phyloP scores from a whole-genome alignment of 495 filamentous ascomycete genomes.

The Hamigera avellanea region DNA sequence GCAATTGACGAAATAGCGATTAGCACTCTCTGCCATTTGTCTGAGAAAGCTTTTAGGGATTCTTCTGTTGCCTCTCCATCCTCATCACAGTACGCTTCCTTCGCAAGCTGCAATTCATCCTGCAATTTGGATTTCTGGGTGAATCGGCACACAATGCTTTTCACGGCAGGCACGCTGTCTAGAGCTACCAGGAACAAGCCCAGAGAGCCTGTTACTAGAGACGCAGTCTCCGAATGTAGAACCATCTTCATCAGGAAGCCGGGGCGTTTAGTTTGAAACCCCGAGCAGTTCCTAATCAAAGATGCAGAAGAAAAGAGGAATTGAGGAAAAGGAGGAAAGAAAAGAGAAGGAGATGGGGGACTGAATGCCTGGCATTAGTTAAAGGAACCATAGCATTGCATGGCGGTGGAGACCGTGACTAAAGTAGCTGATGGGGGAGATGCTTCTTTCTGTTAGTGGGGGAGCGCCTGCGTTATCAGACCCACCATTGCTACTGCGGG shows the following conservation, averaged over 20 bases:
- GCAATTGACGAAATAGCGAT: slow-evolving; percentile 10
- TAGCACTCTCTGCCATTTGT: slow-evolving; percentile 13
- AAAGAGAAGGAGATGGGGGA: background rate
- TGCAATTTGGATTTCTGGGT: slow-evolving; percentile 8
- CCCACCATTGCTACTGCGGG: too few species aligned
- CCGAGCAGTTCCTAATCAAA: too few species aligned
- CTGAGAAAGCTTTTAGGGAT: slow-evolving; percentile 18
- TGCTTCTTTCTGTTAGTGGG: too few species aligned
- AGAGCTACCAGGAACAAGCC: slow-evolving; percentile 15
- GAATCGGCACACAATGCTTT: slow-evolving; percentile 11
- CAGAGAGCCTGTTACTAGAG: slow-evolving; percentile 10
- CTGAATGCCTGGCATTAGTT: too few species aligned
- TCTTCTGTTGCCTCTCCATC: slow-evolving; percentile 21
- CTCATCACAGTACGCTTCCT: slow-evolving; percentile 16
- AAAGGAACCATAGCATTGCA: too few species aligned
- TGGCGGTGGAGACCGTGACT: too few species aligned
- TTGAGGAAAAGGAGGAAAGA: background rate
- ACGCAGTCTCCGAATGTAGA: slow-evolving; percentile 8
- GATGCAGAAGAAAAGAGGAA: too few species aligned
- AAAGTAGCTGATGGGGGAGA: too few species aligned
- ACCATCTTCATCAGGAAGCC: slow-evolving; percentile 8
- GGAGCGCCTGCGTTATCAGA: too few species aligned
- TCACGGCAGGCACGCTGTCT: slow-evolving; percentile 13
- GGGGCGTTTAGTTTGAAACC: too few species aligned
- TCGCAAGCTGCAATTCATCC: slow-evolving; percentile 11